Conservation (phyloP, 2,329 filamentous ascomycete species). For the Macroventuria anomochaeta region DNA sequence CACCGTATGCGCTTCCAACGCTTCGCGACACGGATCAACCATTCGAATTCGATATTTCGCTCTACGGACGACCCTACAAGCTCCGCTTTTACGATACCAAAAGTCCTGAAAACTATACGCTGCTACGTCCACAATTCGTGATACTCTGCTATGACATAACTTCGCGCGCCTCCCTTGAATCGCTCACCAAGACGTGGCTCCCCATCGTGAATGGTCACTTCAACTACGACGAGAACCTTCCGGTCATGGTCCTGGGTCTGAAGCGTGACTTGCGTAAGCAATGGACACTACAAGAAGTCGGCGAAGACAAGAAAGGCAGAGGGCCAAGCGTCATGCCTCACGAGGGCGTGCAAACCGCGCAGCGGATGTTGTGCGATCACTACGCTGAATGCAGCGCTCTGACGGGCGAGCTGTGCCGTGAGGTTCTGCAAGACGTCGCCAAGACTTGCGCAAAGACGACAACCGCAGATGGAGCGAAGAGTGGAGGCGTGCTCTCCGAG, state of each 20-base stretch:
- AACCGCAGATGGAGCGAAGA: constrained; percentile 60
- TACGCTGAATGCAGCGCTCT: constrained; percentile 69
- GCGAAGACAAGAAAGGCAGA: constrained; percentile 44
- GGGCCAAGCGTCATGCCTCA: constrained; percentile 58
- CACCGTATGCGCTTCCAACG: constrained; percentile 48
- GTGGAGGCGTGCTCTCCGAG: constrained; percentile 41
- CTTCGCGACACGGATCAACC: constrained; percentile 65
- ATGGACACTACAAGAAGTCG: constrained; percentile 46
- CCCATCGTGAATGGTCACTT: constrained; percentile 58
- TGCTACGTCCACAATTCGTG: constrained; percentile 61
- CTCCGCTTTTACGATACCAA: constrained; percentile 65
- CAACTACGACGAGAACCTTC: constrained; percentile 59
- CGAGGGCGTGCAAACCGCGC: constrained; percentile 58
- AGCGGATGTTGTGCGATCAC: constrained; percentile 65
- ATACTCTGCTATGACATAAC: constrained; percentile 66
- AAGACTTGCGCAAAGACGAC: constrained; percentile 65
- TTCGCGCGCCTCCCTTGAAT: constrained; percentile 57
- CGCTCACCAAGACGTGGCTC: constrained; percentile 55
- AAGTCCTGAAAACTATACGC: constrained; percentile 63
- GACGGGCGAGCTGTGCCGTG: constrained; percentile 65
- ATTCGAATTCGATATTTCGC: constrained; percentile 64
- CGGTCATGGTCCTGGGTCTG: constrained; percentile 65
- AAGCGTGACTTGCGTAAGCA: constrained; percentile 63
- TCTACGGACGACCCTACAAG: constrained; percentile 62
- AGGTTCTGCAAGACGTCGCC: constrained; percentile 67